These are phyloP conservation scores for Ogataea haglerorum DNA, from an alignment of 805 yeast genomes.

Conservation along the genomic window DNA sequence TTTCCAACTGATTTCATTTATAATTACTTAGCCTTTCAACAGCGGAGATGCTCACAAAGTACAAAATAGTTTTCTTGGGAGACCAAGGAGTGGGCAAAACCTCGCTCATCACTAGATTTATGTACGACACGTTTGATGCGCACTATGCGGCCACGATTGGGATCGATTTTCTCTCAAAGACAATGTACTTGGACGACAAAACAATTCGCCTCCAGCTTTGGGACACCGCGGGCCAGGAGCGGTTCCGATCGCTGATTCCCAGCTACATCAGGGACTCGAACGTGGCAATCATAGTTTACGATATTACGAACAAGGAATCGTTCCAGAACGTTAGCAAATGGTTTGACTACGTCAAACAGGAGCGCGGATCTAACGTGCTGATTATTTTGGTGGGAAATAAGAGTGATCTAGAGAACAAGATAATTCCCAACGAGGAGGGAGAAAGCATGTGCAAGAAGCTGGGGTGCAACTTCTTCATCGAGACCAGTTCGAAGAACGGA, in stretches of 20 bases:
- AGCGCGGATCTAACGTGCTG: conserved; percentile 85
- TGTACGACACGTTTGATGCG: conserved; percentile 96
- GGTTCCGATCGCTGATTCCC: conserved; percentile 92
- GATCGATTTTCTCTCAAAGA: conserved; percentile 87
- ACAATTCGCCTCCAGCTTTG: conserved; percentile 92
- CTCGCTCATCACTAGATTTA: conserved; percentile 91
- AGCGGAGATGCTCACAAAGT: conserved; percentile 49
- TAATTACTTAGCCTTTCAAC: conserved; percentile 2
- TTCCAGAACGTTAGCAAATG: conserved; percentile 84
- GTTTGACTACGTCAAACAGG: conserved; percentile 93
- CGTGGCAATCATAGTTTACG: conserved; percentile 96
- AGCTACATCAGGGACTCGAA: conserved; percentile 93
- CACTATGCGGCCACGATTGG: conserved; percentile 97
- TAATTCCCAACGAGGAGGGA: conserved; percentile 81
- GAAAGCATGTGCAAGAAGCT: conserved; percentile 68
- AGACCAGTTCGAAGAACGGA: conserved; percentile 93
- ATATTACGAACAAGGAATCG: conserved; percentile 80
- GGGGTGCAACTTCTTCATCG: conserved; percentile 79
- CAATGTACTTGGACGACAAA: conserved; percentile 94
- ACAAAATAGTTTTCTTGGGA: conserved; percentile 93
- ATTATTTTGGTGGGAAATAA: conserved; percentile 92
- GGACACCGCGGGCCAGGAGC: conserved; percentile 98
- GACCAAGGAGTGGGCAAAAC: conserved; percentile 98
- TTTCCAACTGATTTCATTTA: background rate
- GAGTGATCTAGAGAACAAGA: conserved; percentile 80